Evolutionary conservation across 257 asterid species (phyloP).

Genomic region (Nicotiana tabacum): DNA sequence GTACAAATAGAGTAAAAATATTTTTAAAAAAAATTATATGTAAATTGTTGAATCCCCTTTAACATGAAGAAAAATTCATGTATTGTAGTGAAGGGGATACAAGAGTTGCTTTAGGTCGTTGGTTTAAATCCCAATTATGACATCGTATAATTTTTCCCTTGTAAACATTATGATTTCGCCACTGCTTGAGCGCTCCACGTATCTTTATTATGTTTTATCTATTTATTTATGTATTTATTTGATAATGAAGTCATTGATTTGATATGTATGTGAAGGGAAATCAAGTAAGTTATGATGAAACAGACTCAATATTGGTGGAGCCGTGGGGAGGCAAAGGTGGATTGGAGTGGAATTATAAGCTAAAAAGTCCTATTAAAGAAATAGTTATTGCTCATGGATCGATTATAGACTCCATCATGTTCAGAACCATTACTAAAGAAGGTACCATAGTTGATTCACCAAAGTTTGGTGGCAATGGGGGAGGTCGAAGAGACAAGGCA

Average conservation of each 20-base stretch:
- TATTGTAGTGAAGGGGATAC: too few species aligned
- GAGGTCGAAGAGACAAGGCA: neutral
- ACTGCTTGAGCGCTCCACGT: too few species aligned
- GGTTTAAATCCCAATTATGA: too few species aligned
- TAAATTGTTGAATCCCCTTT: too few species aligned
- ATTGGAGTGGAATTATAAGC: conserved; percentile 9
- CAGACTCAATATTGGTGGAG: neutral
- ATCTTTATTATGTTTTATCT: too few species aligned
- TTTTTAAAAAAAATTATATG: too few species aligned
- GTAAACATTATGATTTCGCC: too few species aligned
- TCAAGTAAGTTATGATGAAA: neutral
- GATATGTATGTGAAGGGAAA: neutral
- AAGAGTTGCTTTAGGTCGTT: too few species aligned
- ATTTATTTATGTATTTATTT: too few species aligned
- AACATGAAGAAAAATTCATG: too few species aligned
- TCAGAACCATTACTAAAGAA: neutral
- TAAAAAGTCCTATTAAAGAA: neutral
- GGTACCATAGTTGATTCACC: neutral
- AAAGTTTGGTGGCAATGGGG: conserved; percentile 13
- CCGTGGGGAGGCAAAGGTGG: conserved; percentile 14
- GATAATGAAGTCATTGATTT: neutral
- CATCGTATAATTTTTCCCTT: too few species aligned
- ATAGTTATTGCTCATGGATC: neutral
- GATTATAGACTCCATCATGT: neutral
- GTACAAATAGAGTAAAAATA: too few species aligned